Base-by-base conservation (phyloP, 306 rosid genomes). In the barrel medic (Medicago truncatula) region DNA sequence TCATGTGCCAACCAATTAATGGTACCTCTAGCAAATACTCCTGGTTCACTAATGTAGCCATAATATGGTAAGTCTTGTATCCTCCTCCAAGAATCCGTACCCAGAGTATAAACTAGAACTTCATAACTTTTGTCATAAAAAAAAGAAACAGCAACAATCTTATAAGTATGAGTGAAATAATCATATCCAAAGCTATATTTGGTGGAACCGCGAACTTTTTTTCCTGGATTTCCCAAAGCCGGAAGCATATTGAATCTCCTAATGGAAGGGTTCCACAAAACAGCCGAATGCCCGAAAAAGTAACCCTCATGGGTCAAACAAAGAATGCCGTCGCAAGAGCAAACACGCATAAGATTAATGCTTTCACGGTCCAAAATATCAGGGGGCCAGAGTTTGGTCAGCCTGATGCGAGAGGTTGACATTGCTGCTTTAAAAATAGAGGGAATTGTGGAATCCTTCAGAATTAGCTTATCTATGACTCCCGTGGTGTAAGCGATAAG, bases 101-200 rank as follows among this genome's bases (percentile, higher is more conserved):
- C 54, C 18, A 49, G 4, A 0, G 8, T 49, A 49, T 49, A 14
- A 49, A 50, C 56, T 15, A 2, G 61, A n/a, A 76, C 77, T 15
- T 76, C 21, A 40, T 40, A 8, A 2, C 47, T 66, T 49, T 36
- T 16, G 40, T 78, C 50, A 2, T 1, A 2, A 9, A 10, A 43
- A 17, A 12, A 64, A 20, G 76, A 70, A 59, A 80, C 13, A 0
- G 84, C 76, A 1, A 84, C 60, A 38, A 72, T 64, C 78, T 84
- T 80, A 50, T 76, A 80, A 17, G 34, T 25, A 60, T 76, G 53
- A 72, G 9, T 11, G 0, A 56, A 18, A 59, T 38, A 43, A 80
- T 76, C 74, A 71, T 67, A 67, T 8, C 87, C 87, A 36, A 84
- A 80, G 12, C 84, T 81, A 50, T 20, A 76, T 8, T 28, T 28